phyloP scores from a whole-genome alignment of 2,329 filamentous ascomycete genomes.

The Penicillium sp. region DNA sequence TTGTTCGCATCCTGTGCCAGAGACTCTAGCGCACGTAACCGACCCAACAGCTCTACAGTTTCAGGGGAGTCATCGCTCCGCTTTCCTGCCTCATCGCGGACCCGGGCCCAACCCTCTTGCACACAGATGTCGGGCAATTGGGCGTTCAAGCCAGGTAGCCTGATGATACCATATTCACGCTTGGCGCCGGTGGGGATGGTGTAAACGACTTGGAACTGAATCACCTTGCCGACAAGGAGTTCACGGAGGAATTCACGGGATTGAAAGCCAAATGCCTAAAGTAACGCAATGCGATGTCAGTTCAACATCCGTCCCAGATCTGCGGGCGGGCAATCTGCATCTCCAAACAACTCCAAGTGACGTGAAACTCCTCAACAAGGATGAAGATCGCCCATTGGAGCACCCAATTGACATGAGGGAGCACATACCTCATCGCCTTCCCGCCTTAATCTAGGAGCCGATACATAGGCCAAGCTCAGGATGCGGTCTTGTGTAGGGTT shows the following conservation, averaged over 20 bases:
- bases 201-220: conserved; percentile 85
- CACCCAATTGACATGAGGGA: conserved; percentile 2
- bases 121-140: conserved; percentile 80
- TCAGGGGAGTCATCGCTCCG: conserved; percentile 81
- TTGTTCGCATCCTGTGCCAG: conserved; percentile 76
- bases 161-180: conserved; percentile 83
- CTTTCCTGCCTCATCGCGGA: conserved; percentile 89
- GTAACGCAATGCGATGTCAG: neutral
- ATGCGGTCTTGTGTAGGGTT: conserved; percentile 81
- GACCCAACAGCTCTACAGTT: conserved; percentile 68
- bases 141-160: conserved; percentile 67
- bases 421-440: conserved; percentile 76
- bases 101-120: conserved; percentile 86
- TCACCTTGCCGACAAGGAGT: conserved; percentile 78
- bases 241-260: conserved; percentile 90
- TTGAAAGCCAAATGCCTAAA: conserved; percentile 78
- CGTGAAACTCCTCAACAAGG: neutral
- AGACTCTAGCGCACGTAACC: conserved; percentile 73
- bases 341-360: neutral
- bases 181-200: conserved; percentile 75
- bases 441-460: conserved; percentile 79
- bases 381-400: neutral
- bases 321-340: neutral
- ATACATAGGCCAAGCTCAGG: conserved; percentile 89
- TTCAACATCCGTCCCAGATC: neutral